Conservation (phyloP, 495 filamentous ascomycete genomes). For the Penicillium herquei region DNA sequence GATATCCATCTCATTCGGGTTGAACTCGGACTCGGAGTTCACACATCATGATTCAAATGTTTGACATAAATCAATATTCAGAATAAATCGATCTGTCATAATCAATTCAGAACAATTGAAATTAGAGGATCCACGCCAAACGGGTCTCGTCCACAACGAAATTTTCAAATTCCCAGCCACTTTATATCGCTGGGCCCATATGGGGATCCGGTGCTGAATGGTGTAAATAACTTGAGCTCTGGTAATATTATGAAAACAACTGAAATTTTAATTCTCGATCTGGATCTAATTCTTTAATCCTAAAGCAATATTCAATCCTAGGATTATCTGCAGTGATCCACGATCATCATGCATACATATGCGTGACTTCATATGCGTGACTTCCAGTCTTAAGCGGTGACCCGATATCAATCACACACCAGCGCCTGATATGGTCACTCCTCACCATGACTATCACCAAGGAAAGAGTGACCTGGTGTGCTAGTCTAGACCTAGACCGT, state of each 20-base stretch:
- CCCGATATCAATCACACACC: background rate
- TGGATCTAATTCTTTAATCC: too few relatives aligned
- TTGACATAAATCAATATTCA: too few relatives aligned
- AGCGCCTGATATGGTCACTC: too few relatives aligned
- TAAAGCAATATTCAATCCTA: background rate
- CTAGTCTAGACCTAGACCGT: background rate
- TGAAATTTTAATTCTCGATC: too few relatives aligned
- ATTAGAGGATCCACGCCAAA: background rate
- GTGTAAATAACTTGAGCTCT: background rate
- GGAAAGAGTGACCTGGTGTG: background rate
- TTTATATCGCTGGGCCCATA: background rate
- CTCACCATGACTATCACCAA: background rate
- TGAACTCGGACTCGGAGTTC: too few relatives aligned
- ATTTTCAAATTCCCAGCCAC: background rate
- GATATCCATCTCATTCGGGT: too few relatives aligned
- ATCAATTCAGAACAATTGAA: too few relatives aligned
- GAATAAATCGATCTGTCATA: too few relatives aligned
- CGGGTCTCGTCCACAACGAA: background rate
- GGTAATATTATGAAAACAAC: too few relatives aligned
- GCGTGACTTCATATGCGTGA: background rate
- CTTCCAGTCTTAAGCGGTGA: constrained; percentile 1
- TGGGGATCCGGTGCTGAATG: background rate
- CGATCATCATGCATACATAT: constrained; percentile 5
- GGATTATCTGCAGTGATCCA: constrained; percentile 5
- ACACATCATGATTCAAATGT: too few relatives aligned